phyloP scores from a whole-genome alignment of 768 basidiomycete genomes.

The Russula compacta region DNA sequence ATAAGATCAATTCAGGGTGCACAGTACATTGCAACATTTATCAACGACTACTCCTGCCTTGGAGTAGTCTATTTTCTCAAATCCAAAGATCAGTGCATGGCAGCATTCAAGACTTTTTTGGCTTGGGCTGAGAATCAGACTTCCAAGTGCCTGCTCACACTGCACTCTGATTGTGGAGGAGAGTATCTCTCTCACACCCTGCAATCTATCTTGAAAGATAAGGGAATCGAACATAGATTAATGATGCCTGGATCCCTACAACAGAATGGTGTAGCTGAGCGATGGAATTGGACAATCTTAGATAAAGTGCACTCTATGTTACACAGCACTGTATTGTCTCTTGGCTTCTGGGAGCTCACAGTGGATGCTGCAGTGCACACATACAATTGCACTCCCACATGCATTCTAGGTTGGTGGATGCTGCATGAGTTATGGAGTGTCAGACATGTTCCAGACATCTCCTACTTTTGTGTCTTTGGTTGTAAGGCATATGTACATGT shows the following conservation, averaged over 20 bases:
- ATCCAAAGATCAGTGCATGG: too few species aligned
- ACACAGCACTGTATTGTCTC: conserved; percentile 23
- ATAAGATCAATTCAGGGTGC: too few species aligned
- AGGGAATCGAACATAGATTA: conserved; percentile 33
- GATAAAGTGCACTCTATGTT: conserved; percentile 31
- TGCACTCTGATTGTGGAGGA: conserved; percentile 37
- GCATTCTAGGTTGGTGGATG: conserved; percentile 19
- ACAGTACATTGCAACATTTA: too few species aligned
- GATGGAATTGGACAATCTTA: conserved; percentile 31
- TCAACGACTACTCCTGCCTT: too few species aligned
- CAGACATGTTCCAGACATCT: too few species aligned
- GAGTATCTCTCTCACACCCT: conserved; percentile 31
- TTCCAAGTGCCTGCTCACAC: conserved; percentile 23
- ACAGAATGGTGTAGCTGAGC: conserved; percentile 38
- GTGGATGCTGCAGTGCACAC: conserved; percentile 30
- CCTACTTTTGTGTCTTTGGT: too few species aligned
- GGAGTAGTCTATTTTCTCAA: too few species aligned
- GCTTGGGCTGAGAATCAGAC: conserved; percentile 28
- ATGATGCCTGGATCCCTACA: conserved; percentile 36
- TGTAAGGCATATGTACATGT: too few species aligned
- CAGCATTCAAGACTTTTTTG: too few species aligned
- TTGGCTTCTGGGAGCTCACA: conserved; percentile 33
- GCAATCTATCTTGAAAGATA: conserved; percentile 27
- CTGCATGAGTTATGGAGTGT: too few species aligned
- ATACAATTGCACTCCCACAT: conserved; percentile 28